Percentiles rank a stretch among this genome's conserved stretches.
These are phyloP conservation scores for Infundibulicybe gibba DNA, from an alignment of 768 basidiomycete species.

Conservation along the genomic window DNA sequence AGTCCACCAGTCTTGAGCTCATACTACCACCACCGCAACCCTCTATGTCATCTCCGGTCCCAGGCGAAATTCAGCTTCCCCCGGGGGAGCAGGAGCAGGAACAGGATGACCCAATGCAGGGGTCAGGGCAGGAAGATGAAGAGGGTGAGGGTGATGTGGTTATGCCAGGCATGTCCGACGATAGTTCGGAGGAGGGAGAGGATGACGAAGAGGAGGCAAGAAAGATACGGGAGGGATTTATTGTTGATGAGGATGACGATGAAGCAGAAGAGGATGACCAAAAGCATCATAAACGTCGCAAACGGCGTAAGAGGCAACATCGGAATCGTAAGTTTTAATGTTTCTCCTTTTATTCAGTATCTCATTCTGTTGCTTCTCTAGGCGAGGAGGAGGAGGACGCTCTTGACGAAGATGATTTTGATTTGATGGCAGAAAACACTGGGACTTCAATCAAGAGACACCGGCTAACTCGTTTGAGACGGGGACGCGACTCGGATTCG, in stretches of 20 bases:
- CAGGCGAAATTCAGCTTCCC: constrained; percentile 28
- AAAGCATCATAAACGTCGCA: constrained; percentile 55
- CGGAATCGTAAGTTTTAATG: constrained; percentile 38
- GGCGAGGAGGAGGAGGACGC: constrained; percentile 56
- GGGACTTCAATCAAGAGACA: constrained; percentile 71
- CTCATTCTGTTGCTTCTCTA: constrained; percentile 9
- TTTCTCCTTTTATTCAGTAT: constrained; percentile 1
- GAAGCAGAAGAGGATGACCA: constrained; percentile 75
- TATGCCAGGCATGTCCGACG: constrained; percentile 58
- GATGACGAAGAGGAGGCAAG: constrained; percentile 88
- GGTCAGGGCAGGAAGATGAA: constrained; percentile 48
- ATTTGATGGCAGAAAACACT: constrained; percentile 85
- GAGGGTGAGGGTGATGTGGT: constrained; percentile 54
- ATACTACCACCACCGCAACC: constrained; percentile 10
- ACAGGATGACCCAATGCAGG: constrained; percentile 62
- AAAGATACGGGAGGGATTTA: constrained; percentile 83
- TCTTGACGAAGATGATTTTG: constrained; percentile 93
- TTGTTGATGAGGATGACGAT: constrained; percentile 87
- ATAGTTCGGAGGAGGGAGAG: constrained; percentile 87
- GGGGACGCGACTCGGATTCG: constrained; percentile 70
- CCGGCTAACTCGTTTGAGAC: constrained; percentile 66
- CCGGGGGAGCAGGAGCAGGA: constrained; percentile 24
- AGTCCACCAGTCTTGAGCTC: too few species aligned
- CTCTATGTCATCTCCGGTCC: constrained; percentile 54
- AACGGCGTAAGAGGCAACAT: constrained; percentile 66